Percentiles rank a stretch among this genome's conserved stretches.
Evolutionary conservation across 305 asterid species (phyloP).

Genomic region (Andrographis paniculata): DNA sequence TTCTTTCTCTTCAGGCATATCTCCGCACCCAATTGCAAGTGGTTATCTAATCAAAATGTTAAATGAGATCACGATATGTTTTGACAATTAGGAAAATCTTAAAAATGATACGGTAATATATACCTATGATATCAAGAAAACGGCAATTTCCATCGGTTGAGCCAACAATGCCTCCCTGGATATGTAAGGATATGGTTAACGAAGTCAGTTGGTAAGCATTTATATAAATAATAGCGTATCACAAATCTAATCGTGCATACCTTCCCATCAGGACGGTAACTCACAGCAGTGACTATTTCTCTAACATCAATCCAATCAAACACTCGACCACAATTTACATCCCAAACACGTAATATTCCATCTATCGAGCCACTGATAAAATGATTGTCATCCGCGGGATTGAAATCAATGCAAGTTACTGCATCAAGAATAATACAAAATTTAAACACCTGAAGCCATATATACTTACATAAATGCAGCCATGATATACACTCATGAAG

Average conservation of each 20-base stretch:
- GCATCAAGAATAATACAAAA: constrained; percentile 20
- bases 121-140: constrained; percentile 54
- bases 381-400: constrained; percentile 48
- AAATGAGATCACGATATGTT: not conserved
- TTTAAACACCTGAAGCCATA: not conserved
- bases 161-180: constrained; percentile 70
- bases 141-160: constrained; percentile 69
- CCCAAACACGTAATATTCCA: constrained; percentile 68
- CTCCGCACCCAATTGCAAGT: constrained; percentile 51
- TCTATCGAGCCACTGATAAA: constrained; percentile 68
- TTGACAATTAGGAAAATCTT: not conserved
- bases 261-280: constrained; percentile 58
- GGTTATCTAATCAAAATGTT: constrained; percentile 33
- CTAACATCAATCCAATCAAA: constrained; percentile 55
- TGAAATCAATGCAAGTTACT: constrained; percentile 65
- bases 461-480: not conserved
- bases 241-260: constrained; percentile 20
- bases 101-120: no score
- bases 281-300: constrained; percentile 55
- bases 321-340: constrained; percentile 45
- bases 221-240: no score
- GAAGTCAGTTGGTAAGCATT: no score
- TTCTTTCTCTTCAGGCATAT: constrained; percentile 53
- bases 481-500: not conserved
- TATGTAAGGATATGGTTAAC: constrained; percentile 1